phyloP scores from a whole-genome alignment of 345 rosid genomes.

The Hypericum perforatum region DNA sequence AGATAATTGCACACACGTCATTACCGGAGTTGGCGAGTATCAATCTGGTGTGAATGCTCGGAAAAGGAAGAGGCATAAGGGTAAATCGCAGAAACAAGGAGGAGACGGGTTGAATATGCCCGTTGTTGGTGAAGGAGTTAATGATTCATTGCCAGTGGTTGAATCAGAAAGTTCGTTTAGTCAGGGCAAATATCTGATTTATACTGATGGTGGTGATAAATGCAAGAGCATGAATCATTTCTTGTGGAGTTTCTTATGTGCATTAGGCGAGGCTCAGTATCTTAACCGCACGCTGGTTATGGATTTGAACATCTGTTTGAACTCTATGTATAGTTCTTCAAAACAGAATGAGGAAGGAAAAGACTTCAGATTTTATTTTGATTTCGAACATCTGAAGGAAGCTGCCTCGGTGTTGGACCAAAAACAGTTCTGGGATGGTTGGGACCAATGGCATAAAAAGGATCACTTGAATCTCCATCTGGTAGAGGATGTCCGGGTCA shows the following conservation, averaged over 20 bases:
- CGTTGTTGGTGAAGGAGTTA: conserved; percentile 66
- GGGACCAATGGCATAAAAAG: conserved; percentile 67
- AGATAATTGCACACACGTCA: conserved; percentile 52
- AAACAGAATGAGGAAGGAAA: conserved; percentile 86
- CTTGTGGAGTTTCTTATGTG: conserved; percentile 93
- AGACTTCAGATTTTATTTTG: conserved; percentile 88
- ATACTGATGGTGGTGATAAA: conserved; percentile 75
- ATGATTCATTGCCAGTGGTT: conserved; percentile 59
- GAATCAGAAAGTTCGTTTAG: conserved; percentile 67
- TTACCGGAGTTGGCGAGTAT: conserved; percentile 65
- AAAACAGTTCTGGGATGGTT: conserved; percentile 72
- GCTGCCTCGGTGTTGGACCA: conserved; percentile 82
- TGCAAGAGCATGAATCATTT: conserved; percentile 96
- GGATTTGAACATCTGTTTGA: conserved; percentile 76
- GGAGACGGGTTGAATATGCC: conserved; percentile 24
- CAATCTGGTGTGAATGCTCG: conserved; percentile 87
- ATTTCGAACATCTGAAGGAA: conserved; percentile 87
- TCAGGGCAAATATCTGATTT: conserved; percentile 58
- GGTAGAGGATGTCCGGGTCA: conserved; percentile 59
- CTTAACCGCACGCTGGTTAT: conserved; percentile 78
- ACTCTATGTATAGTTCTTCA: conserved; percentile 61
- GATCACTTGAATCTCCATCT: conserved; percentile 43
- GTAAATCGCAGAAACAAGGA: conserved; percentile 19
- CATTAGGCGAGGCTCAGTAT: conserved; percentile 90
- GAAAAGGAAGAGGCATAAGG: conserved; percentile 71